Conservation (phyloP, 257 asterid genomes). For the Capsicum rhomboideum region DNA sequence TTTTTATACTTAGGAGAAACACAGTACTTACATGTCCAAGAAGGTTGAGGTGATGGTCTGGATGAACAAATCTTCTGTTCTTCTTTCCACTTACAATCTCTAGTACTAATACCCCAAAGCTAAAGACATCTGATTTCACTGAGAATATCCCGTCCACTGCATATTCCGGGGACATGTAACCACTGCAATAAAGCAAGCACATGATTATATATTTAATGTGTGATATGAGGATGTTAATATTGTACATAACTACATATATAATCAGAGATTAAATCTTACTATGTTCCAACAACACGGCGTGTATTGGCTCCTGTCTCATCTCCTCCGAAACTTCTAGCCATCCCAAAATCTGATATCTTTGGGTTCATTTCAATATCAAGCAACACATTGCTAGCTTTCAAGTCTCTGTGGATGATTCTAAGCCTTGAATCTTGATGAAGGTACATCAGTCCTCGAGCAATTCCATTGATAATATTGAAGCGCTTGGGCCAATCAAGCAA, state of each 20-base stretch:
- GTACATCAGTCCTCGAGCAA: slow-evolving; percentile 42
- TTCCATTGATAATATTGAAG: slow-evolving; percentile 29
- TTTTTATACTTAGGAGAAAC: background rate
- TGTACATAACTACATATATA: background rate
- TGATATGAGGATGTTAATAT: background rate
- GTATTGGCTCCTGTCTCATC: slow-evolving; percentile 40
- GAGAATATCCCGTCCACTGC: slow-evolving; percentile 21
- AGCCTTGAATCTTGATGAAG: slow-evolving; percentile 53
- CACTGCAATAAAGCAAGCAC: background rate
- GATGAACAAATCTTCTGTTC: slow-evolving; percentile 18
- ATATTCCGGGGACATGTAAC: slow-evolving; percentile 27
- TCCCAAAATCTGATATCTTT: slow-evolving; percentile 52
- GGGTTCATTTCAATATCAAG: slow-evolving; percentile 41
- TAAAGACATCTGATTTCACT: slow-evolving; percentile 29
- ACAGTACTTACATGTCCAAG: slow-evolving; percentile 18
- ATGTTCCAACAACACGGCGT: slow-evolving; percentile 38
- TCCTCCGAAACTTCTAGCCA: slow-evolving; percentile 35
- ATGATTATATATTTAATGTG: background rate
- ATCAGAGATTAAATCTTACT: slow-evolving; percentile 18
- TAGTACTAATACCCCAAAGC: slow-evolving; percentile 19
- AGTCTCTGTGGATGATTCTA: slow-evolving; percentile 38
- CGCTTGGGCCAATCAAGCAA: slow-evolving; percentile 41
- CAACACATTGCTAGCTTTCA: slow-evolving; percentile 47
- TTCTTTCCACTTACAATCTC: slow-evolving; percentile 26
- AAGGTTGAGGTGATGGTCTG: slow-evolving; percentile 21